Evolutionary conservation across 208 protist genomes (phyloP), one percentile per base, ranked within the genome.

Genomic region (Trypanosoma conorhini): DNA sequence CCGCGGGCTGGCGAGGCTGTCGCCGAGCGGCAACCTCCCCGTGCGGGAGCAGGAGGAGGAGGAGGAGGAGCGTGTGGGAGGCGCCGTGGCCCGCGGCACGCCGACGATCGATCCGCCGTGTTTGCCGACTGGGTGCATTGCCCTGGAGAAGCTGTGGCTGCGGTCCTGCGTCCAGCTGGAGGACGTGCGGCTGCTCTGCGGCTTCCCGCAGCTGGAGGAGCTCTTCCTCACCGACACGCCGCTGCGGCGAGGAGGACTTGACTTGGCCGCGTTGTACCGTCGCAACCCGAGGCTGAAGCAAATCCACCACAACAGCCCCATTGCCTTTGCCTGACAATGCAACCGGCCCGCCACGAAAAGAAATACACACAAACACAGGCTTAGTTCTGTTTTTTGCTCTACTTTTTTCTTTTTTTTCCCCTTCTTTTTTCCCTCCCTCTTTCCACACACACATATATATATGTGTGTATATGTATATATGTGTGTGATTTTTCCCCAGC

Each of bases 131-230:
- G 35, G 52, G 21, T 67, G 62, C 30, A 21, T 28, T 15, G 62
- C 69, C 13, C 67, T 86, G 17, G 74, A 81, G 55, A 70, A 70
- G 7, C 38, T 87, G 8, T 80, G 82, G 69, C 33, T 87, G 58
- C 82, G 77, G 42, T 72, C 73, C 1, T 83, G 82, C 28, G 9
- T 35, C 10, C 21, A 24, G 4, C 17, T 69, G 30, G 63, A 46
- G n/a, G 50, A 69, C 33, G n/a, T 60, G 17, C 48, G 33, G 9
- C 46, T 69, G 15, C 7, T 69, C 3, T 60, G 63, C 26, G 63
- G 63, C 4, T 69, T 69, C 28, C 28, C 52, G 35, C 28, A 60
- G 3, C 35, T 69, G 31, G 44, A 60, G 44, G 52, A 69, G 44
- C 52, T 69, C 17, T 69, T 69, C 60, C 33, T 69, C 9, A 46